These are phyloP conservation scores for Mycena metata DNA, from an alignment of 768 basidiomycete species.

Conservation along the genomic window DNA sequence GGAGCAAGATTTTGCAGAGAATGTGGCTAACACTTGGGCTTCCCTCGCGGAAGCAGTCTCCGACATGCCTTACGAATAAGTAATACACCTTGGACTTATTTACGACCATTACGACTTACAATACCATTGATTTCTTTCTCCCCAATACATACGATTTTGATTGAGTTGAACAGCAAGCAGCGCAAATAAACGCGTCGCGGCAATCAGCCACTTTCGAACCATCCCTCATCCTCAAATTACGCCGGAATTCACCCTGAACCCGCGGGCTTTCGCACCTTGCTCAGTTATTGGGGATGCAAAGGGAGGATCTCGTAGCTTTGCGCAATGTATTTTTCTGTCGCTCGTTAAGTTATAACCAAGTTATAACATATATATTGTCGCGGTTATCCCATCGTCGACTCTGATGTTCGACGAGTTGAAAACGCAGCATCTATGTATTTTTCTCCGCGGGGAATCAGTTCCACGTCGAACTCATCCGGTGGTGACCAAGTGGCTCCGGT, in stretches of 20 bases:
- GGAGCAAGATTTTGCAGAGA: slow-evolving; percentile 77
- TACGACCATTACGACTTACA: slow-evolving; percentile 30
- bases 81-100: neutral
- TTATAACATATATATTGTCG: too few species aligned
- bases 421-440: too few species aligned
- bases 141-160: neutral
- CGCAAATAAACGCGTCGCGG: slow-evolving; percentile 8
- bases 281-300: too few species aligned
- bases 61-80: slow-evolving; percentile 88
- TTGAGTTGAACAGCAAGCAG: neutral
- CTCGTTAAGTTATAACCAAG: too few species aligned
- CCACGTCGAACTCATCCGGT: too few species aligned
- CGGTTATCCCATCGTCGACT: too few species aligned
- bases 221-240: neutral
- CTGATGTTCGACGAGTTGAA: too few species aligned
- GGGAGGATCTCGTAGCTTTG: too few species aligned
- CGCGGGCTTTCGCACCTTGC: too few species aligned
- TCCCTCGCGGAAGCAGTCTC: slow-evolving; percentile 79
- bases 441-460: too few species aligned
- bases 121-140: neutral
- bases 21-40: slow-evolving; percentile 78
- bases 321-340: too few species aligned
- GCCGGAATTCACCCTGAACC: neutral
- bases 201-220: neutral
- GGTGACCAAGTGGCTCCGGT: too few species aligned